Evolutionary conservation across 2,329 filamentous ascomycete genomes (phyloP).

Genomic region (Pseudofabraea citricarpa): DNA sequence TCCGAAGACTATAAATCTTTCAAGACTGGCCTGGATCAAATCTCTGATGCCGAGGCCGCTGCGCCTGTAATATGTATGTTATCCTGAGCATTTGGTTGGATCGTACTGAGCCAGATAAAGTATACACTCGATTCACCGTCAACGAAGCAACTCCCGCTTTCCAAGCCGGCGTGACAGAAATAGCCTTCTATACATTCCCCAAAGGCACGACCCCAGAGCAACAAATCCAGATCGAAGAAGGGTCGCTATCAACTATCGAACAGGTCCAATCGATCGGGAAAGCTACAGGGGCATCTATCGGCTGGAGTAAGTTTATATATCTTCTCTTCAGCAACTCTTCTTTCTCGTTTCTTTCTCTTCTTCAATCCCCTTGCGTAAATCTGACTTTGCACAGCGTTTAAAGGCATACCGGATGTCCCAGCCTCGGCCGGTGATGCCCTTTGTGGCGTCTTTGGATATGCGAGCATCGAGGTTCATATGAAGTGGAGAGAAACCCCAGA

Average conservation of each 20-base stretch:
- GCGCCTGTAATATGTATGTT: background rate
- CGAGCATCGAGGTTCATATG: slow-evolving; percentile 6
- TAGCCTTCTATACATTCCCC: slow-evolving; percentile 3
- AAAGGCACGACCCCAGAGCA: background rate
- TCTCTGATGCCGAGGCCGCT: background rate
- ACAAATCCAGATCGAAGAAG: background rate
- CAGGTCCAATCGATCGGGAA: background rate
- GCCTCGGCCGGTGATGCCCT: background rate
- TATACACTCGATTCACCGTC: background rate
- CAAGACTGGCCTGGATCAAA: background rate
- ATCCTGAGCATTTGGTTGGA: background rate
- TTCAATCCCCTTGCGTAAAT: too few species aligned
- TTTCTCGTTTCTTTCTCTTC: too few species aligned
- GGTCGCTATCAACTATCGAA: too few species aligned
- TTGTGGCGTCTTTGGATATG: slow-evolving; percentile 4
- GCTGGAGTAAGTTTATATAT: background rate
- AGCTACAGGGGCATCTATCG: background rate
- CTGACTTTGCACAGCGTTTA: slow-evolving; percentile 2
- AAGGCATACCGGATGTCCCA: background rate
- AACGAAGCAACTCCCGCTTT: background rate
- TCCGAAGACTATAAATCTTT: background rate
- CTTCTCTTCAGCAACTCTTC: background rate
- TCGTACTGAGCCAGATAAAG: background rate
- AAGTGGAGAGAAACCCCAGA: slow-evolving; percentile 6
- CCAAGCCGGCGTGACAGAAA: slow-evolving; percentile 1